Base-by-base conservation (phyloP, 352 stramenopile species). In the Globisporangium yorkense region DNA sequence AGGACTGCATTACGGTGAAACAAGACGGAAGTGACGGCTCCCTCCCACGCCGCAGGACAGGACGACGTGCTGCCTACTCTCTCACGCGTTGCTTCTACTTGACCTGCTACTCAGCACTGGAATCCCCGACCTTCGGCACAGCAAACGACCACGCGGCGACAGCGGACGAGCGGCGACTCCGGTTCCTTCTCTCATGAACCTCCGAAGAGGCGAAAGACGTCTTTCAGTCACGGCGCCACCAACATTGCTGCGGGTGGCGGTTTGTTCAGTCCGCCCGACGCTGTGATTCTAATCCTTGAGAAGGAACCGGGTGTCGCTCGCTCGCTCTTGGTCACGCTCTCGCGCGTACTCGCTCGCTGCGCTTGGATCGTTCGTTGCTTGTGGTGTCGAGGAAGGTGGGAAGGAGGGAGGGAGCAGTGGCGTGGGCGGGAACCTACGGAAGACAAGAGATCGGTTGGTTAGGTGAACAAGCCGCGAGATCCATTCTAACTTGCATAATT, bases 231-330 rank as follows among this genome's bases (percentile, higher is more conserved):
- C 77, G 67, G 72, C 79, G 61, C 61, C 48, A 63, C 77, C 74
- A 86, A 88, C 80, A 87, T 91, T 87, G 67, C 80, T 87, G 80
- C 78, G 78, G 76, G 71, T 79, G 65, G 67, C 65, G 67, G 75
- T 88, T 86, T 80, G 73, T 80, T 92, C 79, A 92, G 82, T 88
- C 82, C 82, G 82, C 80, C 82, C 82, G 82, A 92, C 82, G 82
- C 82, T 87, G 68, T 85, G 54, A 33, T 80, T 92, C 72, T 92
- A 80, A 77, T 92, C 82, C 88, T 86, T 56, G 72, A 92, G 82
- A 89, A 84, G 24, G 29, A 21, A 33, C 56, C 75, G 52, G 52
- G 21, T 33, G 18, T 4, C 27, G n/a, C 24, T 24, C 15, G 47
- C 47, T 35, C 18, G 35, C 35, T 40, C 13, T 16, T 18, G 43